These are phyloP conservation scores for Nepenthes alata DNA, from an alignment of 179 eudicot species.

Conservation along the genomic window DNA sequence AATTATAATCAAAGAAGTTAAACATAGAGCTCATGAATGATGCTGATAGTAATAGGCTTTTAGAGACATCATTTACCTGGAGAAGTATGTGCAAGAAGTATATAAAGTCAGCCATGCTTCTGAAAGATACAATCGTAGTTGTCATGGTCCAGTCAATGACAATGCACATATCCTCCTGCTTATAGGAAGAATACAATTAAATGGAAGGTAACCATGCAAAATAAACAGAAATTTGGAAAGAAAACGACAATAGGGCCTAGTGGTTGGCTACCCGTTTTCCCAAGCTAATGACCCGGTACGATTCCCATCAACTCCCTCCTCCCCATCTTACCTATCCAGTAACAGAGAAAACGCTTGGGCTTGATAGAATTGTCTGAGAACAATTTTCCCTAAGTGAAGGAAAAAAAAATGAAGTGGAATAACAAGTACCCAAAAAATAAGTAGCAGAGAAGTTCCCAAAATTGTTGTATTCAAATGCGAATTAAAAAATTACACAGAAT, in stretches of 20 bases:
- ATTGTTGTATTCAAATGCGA: too few species aligned
- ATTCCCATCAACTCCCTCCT: too few species aligned
- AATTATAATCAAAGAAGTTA: neutral
- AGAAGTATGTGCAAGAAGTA: slow-evolving; percentile 49
- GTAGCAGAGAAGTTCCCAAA: too few species aligned
- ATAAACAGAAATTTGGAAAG: neutral
- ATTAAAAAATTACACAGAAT: too few species aligned
- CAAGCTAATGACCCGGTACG: too few species aligned
- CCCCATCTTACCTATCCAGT: too few species aligned
- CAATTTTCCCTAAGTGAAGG: too few species aligned
- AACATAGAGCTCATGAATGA: neutral
- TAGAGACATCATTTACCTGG: slow-evolving; percentile 35
- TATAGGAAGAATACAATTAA: neutral
- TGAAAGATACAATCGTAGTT: slow-evolving; percentile 20
- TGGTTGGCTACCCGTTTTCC: too few species aligned
- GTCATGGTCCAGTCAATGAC: slow-evolving; percentile 21
- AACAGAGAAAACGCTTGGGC: too few species aligned
- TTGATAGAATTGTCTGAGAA: too few species aligned
- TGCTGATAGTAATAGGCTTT: neutral
- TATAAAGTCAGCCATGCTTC: slow-evolving; percentile 46
- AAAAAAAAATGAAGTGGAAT: too few species aligned
- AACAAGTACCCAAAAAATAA: too few species aligned
- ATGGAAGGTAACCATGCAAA: neutral
- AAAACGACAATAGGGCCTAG: neutral
- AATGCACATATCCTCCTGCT: slow-evolving; percentile 29